Evolutionary conservation across 495 filamentous ascomycete genomes (phyloP), one percentile per base, ranked within the genome.

Genomic region (Diplogelasinospora grovesii): DNA sequence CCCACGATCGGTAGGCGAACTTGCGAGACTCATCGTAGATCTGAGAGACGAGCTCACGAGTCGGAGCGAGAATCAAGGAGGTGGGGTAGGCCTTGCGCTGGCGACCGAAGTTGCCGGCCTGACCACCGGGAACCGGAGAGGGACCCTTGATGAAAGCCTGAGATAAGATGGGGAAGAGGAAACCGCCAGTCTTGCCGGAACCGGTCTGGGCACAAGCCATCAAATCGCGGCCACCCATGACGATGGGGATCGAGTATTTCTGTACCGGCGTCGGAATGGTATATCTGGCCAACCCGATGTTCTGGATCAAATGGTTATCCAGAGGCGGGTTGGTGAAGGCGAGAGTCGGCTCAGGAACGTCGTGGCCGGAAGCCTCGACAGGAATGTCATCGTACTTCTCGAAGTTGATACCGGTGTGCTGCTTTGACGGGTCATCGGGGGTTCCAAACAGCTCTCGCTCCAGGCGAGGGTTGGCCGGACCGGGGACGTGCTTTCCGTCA

Each of bases 201-300:
- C 92, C 92, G 50, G 92, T 98, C 69, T 98, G 92, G 47, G 92
- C 92, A 70, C 92, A 97, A 62, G 92, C 93, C 92, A 98, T 96
- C 51, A 98, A 69, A 66, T 98, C 92, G 64, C 92, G 86, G 41
- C 92, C 92, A 51, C 77, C 78, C 83, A 95, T 94, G 47, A 97
- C 90, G 57, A 96, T 95, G 38, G 90, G 90, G 43, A 97, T 92
- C 11, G 89, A 95, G 69, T 96, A 96, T 63, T 96, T 96, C 65
- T 97, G 90, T 27, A 97, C 92, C 7, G 90, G 90, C 3, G 90
- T 97, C 16, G 92, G 92, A 36, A 85, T 81, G 52, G 88, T 88
- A 76, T 98, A 98, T 54, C 82, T 83, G 34, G 92, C 88, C 23
- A 96, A 73, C 48, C 82, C 81, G 58, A 98, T 96, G 77, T 97